These are phyloP conservation scores for Scheffersomyces parashehatae DNA, from an alignment of 1,139 yeast species.

Conservation along the genomic window DNA sequence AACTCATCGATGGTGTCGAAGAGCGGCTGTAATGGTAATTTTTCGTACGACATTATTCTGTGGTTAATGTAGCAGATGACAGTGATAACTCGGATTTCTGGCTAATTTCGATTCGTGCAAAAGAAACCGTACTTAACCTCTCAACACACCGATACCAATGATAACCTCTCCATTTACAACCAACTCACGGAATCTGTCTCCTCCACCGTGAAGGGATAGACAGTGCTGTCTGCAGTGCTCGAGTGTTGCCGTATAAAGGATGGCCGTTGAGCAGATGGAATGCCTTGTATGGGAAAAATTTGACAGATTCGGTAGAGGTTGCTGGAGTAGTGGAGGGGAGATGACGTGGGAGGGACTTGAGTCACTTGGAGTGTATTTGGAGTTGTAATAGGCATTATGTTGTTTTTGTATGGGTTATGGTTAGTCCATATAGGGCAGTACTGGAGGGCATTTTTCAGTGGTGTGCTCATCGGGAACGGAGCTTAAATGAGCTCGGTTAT, in stretches of 20 bases:
- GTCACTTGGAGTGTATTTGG: too few species aligned
- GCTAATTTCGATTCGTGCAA: neutral
- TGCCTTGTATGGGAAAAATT: neutral
- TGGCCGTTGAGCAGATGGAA: neutral
- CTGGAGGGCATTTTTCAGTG: too few species aligned
- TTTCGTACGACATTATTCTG: conserved; percentile 32
- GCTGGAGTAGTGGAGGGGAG: too few species aligned
- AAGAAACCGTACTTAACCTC: neutral
- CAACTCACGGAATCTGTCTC: neutral
- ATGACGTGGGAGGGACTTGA: too few species aligned
- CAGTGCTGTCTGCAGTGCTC: neutral
- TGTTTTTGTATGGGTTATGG: too few species aligned
- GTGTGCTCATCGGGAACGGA: too few species aligned
- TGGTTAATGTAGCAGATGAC: neutral
- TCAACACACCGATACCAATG: neutral
- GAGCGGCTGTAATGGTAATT: conserved; percentile 45
- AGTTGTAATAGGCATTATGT: too few species aligned
- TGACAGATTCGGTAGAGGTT: too few species aligned
- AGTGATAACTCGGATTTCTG: neutral
- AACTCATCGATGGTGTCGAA: conserved; percentile 68
- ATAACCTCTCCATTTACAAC: too few species aligned
- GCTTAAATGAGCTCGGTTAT: too few species aligned
- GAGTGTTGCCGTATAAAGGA: neutral
- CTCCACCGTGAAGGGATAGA: neutral
- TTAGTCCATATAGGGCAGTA: too few species aligned